A percentile compares a stretch with the other conserved stretches of the same genome.
Evolutionary conservation across 2,329 filamentous ascomycete genomes (phyloP).

Genomic region (Colletotrichum tamarilloi): DNA sequence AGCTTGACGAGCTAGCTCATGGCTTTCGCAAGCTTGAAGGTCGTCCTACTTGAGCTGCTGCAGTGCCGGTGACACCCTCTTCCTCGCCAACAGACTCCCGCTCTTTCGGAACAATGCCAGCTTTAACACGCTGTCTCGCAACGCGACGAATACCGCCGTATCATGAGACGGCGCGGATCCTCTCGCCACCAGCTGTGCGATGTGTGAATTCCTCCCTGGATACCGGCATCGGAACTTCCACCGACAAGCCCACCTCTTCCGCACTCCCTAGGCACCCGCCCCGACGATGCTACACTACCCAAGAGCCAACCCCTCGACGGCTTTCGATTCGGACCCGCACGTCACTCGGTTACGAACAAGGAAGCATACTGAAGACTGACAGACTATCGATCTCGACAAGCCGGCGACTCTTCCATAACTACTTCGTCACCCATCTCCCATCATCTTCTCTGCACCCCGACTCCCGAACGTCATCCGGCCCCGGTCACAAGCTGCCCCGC

Average conservation of each 20-base stretch:
- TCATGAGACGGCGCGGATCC: slow-evolving; percentile 1
- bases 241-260: background rate
- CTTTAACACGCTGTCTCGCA: slow-evolving; percentile 14
- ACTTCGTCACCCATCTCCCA: slow-evolving; percentile 96
- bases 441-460: slow-evolving; percentile 94
- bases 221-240: background rate
- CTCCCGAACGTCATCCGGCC: slow-evolving; percentile 70
- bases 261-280: background rate
- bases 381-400: background rate
- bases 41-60: slow-evolving; percentile 29
- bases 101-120: slow-evolving; percentile 26
- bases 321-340: background rate
- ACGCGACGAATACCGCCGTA: slow-evolving; percentile 27
- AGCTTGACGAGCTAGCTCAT: slow-evolving; percentile 23
- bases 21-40: slow-evolving; percentile 29
- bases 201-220: background rate
- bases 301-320: background rate
- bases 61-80: slow-evolving; percentile 29
- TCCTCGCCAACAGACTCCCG: background rate
- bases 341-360: background rate
- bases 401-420: slow-evolving; percentile 82
- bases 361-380: background rate
- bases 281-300: background rate
- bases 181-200: background rate
- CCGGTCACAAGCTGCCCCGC: slow-evolving; percentile 87